Evolutionary conservation across 768 basidiomycete genomes (phyloP).

Genomic region (Lactarius indigo): DNA sequence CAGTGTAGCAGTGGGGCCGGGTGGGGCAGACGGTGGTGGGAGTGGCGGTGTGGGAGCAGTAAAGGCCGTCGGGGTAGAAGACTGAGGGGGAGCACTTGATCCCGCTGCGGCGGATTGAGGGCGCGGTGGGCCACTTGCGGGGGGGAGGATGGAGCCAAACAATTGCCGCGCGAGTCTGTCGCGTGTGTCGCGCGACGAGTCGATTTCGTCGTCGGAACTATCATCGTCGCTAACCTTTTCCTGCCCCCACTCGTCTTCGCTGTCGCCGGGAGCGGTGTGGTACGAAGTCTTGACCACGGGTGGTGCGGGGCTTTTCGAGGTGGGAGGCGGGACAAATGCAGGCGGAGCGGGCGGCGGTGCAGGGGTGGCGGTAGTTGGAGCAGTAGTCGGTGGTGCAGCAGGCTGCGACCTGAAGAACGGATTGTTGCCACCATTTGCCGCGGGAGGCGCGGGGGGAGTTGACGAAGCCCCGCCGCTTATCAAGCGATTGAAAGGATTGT

Average conservation of each 20-base stretch:
- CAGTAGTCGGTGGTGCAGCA: constrained; percentile 27
- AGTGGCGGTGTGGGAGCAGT: constrained; percentile 38
- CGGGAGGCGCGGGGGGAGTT: constrained; percentile 34
- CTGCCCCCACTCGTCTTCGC: constrained; percentile 84
- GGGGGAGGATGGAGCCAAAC: constrained; percentile 68
- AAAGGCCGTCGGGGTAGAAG: constrained; percentile 32
- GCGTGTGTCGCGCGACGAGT: constrained; percentile 58
- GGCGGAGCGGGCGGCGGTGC: constrained; percentile 23
- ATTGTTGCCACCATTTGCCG: constrained; percentile 55
- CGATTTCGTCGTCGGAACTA: constrained; percentile 76
- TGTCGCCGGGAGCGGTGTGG: constrained; percentile 53
- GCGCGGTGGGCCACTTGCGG: constrained; percentile 34
- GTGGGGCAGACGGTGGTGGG: constrained; percentile 39
- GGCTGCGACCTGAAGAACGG: constrained; percentile 67
- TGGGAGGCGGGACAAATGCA: constrained; percentile 34
- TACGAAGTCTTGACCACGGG: constrained; percentile 53
- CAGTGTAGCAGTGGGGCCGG: constrained; percentile 27
- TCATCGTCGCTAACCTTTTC: constrained; percentile 67
- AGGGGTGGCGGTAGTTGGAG: constrained; percentile 30
- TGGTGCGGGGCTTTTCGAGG: constrained; percentile 51
- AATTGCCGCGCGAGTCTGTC: constrained; percentile 73
- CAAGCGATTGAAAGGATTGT: constrained; percentile 79
- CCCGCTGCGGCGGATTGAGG: constrained; percentile 52
- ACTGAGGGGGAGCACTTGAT: constrained; percentile 16
- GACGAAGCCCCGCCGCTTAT: constrained; percentile 46